phyloP scores from a whole-genome alignment of 179 eudicot genomes.

The Amaranthus tricolor region DNA sequence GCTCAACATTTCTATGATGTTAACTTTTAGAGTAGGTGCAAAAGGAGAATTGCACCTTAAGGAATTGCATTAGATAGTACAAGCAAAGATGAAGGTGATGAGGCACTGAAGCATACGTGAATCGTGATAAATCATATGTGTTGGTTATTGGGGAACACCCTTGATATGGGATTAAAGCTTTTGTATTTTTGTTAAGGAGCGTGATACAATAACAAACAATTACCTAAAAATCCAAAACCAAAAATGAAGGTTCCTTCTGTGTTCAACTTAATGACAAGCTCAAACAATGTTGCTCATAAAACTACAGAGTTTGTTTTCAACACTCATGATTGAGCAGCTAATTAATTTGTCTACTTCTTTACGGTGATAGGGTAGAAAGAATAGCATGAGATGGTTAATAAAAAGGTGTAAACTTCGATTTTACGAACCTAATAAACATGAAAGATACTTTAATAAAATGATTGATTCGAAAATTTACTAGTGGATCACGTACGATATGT shows the following conservation, averaged over 20 bases:
- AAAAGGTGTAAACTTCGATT: background rate
- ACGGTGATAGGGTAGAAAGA: background rate
- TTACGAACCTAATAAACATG: background rate
- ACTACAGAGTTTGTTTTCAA: background rate
- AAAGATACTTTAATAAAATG: background rate
- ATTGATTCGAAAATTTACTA: background rate
- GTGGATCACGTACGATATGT: background rate
- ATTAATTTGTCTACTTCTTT: background rate
- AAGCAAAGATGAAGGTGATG: background rate
- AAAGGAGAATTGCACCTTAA: background rate
- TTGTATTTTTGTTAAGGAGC: background rate
- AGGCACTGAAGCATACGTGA: background rate
- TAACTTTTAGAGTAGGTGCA: background rate
- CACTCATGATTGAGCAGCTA: background rate
- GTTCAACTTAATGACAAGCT: background rate
- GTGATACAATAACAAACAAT: background rate
- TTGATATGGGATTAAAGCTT: no score
- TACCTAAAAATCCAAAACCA: background rate
- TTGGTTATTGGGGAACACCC: no score
- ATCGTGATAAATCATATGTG: background rate
- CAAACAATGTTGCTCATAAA: background rate
- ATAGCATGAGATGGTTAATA: background rate
- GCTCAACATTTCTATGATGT: background rate
- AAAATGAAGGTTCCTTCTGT: background rate
- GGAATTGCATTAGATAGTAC: background rate